Evolutionary conservation across 148 eudicot genomes (phyloP), one percentile per base, ranked within the genome.

Genomic region (Tetragonia tetragonoides): DNA sequence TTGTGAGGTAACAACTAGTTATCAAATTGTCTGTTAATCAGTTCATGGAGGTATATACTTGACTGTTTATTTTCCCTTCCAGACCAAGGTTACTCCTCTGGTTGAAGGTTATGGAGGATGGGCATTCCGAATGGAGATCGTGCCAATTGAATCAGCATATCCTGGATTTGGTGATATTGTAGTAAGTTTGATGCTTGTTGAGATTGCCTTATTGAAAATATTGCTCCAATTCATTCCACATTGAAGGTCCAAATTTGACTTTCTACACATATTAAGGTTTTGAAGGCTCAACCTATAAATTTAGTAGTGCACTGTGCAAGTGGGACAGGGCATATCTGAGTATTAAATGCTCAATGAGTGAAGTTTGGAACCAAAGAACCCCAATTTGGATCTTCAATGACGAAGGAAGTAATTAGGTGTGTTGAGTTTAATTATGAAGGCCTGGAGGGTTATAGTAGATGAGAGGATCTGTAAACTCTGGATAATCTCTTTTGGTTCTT

Each of bases 41-140:
- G 34, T 28, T 28, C 34, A 28, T 78, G 53, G 62, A 41, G 57
- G 67, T 76, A 21, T 80, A 16, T 47, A 60, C 75, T 66, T 79
- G 77, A 68, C 18, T 51, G 18, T 24, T 63, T 24, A 47, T 57
- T 44, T 46, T 64, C 56, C 78, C 81, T 79, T 75, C 66, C 90
- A 95, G 99, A 95, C 99, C 75, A 95, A 95, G 89, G 92, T 95
- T 79, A 95, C 99, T 73, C 99, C 99, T 28, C 83, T 95, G 67
- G 99, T 95, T 76, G 98, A 95, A 87, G 99, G 99, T 62, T 95
- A 93, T 72, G 99, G 99, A 78, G 99, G 99, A 72, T 95, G 97
- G 97, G 99, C 98, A 61, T 90, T 93, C 34, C 94, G 99, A 39
- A 85, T 93, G 98, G 98, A 95, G 86, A 86, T 95, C 77, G 99